Evolutionary conservation across 1,284 basidiomycete species (phyloP).

Genomic region (Cutaneotrichosporon arboriforme): DNA sequence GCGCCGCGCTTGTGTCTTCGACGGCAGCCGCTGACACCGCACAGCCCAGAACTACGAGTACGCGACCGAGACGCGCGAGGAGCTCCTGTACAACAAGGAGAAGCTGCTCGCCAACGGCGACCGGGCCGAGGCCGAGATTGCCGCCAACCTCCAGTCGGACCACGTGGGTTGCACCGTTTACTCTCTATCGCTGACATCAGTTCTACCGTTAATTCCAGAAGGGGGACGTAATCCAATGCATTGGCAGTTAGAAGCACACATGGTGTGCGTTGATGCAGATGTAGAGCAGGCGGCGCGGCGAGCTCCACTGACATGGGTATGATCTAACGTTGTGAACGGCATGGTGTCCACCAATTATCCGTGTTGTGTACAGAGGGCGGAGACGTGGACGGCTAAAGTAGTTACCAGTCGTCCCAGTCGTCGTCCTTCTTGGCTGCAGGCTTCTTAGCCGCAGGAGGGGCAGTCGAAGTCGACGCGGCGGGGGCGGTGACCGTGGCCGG

Average conservation of each 20-base stretch:
- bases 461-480: not conserved
- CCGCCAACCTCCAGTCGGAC: conserved; percentile 74
- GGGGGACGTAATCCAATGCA: conserved; percentile 3
- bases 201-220: conserved; percentile 3
- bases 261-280: no score
- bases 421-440: conserved; percentile 1
- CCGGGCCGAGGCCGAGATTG: conserved; percentile 91
- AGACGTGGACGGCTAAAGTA: no score
- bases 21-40: not conserved
- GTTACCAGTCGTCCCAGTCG: not conserved
- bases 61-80: conserved; percentile 95
- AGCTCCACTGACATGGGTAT: no score
- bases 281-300: no score
- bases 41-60: conserved; percentile 92
- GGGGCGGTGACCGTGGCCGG: not conserved
- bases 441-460: not conserved
- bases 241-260: conserved; percentile 5
- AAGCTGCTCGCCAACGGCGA: conserved; percentile 94
- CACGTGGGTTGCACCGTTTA: conserved; percentile 41
- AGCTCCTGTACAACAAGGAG: conserved; percentile 97
- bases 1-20: not conserved
- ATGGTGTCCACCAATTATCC: no score
- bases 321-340: no score
- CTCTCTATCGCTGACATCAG: not conserved
- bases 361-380: no score